These are phyloP conservation scores for Mucor saturninus DNA, from an alignment of 371 early-diverging fungal genomes.

Conservation along the genomic window DNA sequence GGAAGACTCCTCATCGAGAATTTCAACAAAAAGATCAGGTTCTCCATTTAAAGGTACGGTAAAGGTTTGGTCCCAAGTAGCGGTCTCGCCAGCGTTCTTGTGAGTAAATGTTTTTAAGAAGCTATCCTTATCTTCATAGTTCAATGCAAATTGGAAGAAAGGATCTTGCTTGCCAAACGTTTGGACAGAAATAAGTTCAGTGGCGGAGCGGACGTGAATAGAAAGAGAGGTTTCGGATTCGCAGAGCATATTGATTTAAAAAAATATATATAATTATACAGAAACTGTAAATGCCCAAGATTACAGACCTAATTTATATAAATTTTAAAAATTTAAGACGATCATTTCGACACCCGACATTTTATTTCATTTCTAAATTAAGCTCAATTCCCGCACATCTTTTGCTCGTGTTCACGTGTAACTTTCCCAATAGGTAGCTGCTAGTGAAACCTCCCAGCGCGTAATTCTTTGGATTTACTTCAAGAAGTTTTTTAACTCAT, in stretches of 20 bases:
- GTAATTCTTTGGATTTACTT: too few species aligned
- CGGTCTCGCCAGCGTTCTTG: slow-evolving; percentile 58
- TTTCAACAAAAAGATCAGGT: slow-evolving; percentile 59
- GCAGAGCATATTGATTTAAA: slow-evolving; percentile 17
- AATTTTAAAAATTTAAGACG: background rate
- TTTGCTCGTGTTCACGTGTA: background rate
- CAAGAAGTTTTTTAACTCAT: too few species aligned
- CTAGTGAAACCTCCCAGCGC: too few species aligned
- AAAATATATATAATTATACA: background rate
- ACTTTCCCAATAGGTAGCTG: too few species aligned
- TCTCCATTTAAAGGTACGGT: slow-evolving; percentile 49
- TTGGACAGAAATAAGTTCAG: slow-evolving; percentile 47
- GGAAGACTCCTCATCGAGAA: slow-evolving; percentile 57
- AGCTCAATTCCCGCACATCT: background rate
- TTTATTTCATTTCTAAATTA: background rate
- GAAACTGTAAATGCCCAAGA: background rate
- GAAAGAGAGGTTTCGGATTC: slow-evolving; percentile 35
- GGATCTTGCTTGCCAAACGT: slow-evolving; percentile 65
- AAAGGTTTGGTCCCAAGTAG: slow-evolving; percentile 66
- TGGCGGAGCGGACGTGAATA: slow-evolving; percentile 49
- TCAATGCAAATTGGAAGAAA: slow-evolving; percentile 56
- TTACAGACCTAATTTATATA: background rate
- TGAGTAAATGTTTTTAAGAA: slow-evolving; percentile 62
- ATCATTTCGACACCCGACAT: too few species aligned
- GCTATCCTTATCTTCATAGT: slow-evolving; percentile 46